Conservation (phyloP, 441 rosid species). For the Rhodomyrtus psidioides region DNA sequence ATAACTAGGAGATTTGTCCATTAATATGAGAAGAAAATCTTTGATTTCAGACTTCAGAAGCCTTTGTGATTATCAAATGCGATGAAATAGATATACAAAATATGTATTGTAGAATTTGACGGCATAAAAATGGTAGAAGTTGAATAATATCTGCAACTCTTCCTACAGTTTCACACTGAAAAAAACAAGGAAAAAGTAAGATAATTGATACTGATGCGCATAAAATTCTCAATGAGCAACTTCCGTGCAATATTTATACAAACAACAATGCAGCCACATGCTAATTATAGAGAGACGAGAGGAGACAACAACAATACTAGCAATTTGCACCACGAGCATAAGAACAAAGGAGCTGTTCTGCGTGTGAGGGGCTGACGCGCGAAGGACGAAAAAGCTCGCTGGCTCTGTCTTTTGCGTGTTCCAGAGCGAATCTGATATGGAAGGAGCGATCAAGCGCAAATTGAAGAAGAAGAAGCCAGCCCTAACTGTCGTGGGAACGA, state of each 20-base stretch:
- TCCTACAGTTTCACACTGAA: constrained; percentile 70
- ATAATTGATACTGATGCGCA: neutral
- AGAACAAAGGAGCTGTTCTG: no score
- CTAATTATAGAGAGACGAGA: neutral
- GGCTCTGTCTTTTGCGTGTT: no score
- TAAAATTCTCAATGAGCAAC: neutral
- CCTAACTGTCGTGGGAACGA: no score
- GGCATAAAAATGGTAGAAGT: constrained; percentile 90
- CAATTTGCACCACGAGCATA: neutral
- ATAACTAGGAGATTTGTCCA: constrained; percentile 57
- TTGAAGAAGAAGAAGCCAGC: no score
- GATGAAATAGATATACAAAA: neutral
- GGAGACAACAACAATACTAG: neutral
- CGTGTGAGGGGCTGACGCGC: no score
- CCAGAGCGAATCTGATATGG: no score
- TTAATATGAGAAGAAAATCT: no score
- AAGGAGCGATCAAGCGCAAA: no score
- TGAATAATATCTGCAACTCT: constrained; percentile 83
- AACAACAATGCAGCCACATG: neutral
- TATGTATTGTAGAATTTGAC: constrained; percentile 40
- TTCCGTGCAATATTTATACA: constrained; percentile 5
- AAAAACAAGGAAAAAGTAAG: neutral
- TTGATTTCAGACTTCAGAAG: no score
- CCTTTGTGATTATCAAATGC: no score
- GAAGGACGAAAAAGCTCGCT: no score